phyloP scores from a whole-genome alignment of 1,284 basidiomycete species.

The Boletellus deceptivus region DNA sequence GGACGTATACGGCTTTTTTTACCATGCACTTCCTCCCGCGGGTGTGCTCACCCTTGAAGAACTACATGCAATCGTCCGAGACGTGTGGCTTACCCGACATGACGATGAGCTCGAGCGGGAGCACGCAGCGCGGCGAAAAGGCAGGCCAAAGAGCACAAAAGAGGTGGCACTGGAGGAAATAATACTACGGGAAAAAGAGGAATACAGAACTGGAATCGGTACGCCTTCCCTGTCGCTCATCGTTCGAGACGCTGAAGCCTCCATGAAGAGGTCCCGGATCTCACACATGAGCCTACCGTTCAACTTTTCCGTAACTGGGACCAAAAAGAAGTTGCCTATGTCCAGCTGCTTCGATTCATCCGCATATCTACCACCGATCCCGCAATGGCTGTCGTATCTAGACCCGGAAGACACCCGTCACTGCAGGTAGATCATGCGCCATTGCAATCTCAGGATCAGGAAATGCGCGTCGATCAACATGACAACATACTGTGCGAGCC shows the following conservation, averaged over 20 bases:
- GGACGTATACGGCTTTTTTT: slow-evolving; percentile 80
- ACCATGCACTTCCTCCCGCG: slow-evolving; percentile 65
- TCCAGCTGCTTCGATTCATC: slow-evolving; percentile 74
- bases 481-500: slow-evolving; percentile 33
- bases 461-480: slow-evolving; percentile 36
- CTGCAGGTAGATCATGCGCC: slow-evolving; percentile 19
- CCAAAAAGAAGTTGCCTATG: slow-evolving; percentile 68
- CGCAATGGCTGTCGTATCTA: slow-evolving; percentile 48
- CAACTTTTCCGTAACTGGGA: slow-evolving; percentile 78
- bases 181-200: slow-evolving; percentile 64
- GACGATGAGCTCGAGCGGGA: slow-evolving; percentile 70
- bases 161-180: slow-evolving; percentile 73
- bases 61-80: slow-evolving; percentile 64
- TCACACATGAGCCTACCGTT: slow-evolving; percentile 73
- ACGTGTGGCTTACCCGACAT: slow-evolving; percentile 74
- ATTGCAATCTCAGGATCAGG: slow-evolving; percentile 18
- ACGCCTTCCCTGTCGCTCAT: slow-evolving; percentile 29
- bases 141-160: slow-evolving; percentile 73
- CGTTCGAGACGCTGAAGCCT: neutral
- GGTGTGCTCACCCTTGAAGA: slow-evolving; percentile 64
- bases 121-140: slow-evolving; percentile 62
- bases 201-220: slow-evolving; percentile 86
- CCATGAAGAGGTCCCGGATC: slow-evolving; percentile 73
- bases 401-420: slow-evolving; percentile 55
- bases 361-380: slow-evolving; percentile 63